Base-by-base conservation (phyloP, 2,329 filamentous ascomycete species). In the Stemphylium lycopersici region DNA sequence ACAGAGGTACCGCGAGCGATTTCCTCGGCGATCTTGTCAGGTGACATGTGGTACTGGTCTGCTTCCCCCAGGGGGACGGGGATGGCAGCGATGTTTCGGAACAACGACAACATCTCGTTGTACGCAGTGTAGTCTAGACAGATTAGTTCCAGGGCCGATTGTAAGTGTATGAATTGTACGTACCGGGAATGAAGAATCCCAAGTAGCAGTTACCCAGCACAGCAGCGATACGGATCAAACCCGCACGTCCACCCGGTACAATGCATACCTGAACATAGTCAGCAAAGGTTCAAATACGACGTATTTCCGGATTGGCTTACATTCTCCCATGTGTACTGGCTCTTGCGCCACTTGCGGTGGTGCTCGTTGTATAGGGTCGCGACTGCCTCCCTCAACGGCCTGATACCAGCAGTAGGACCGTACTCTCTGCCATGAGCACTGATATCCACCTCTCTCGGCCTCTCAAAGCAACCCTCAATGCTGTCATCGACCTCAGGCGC, bases 261-360 rank as follows among this genome's bases (percentile, higher is more conserved):
- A 98, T 96, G 74, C 55, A 57, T 7, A 48, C 45, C 45, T 48
- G 8, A 2, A 46, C 10, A 4, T 11, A 36, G 36, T 48, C 13
- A 48, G 45, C 13, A 5, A 22, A 36, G 33, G 2, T 90, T 93
- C 15, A 97, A 93, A 75, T 15, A 44, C 13, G 5, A 22, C 6
- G 6, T 33, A 45, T 15, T 12, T 2, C 33, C 12, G 20, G 16
- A 2, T 40, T 16, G 29, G 20, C 45, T 29, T 26, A 56, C 56
- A 10, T 98, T 98, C 81, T 98, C 93, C 90, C 91, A 97, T 5
- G 90, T 96, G 76, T 98, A 98, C 78, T 96, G 83, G 76, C 89
- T 93, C 10, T 87, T 83, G 80, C 95, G 96, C 70, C 90, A 91
- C 78, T 93, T 80, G 61, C 93, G 87, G 70, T 97, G 93, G 76